These are phyloP conservation scores for Aechmea fasciata DNA, from an alignment of 176 grass and related monocot genomes.

Conservation along the genomic window DNA sequence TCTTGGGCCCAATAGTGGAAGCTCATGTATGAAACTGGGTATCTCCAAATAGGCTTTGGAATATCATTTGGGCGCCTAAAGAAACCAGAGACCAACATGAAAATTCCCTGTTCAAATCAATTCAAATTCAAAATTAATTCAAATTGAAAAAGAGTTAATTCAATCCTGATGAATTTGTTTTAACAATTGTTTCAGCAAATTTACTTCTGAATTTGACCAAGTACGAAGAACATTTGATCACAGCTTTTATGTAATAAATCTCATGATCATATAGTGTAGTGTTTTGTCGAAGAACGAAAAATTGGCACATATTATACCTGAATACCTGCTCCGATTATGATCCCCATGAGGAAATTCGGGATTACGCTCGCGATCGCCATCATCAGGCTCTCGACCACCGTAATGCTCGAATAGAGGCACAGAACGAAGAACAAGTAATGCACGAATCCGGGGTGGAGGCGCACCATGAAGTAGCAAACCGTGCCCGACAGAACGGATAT, in stretches of 20 bases:
- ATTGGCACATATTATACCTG: conserved; percentile 50
- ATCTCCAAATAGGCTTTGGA: conserved; percentile 89
- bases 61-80: conserved; percentile 94
- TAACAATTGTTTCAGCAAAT: too few species aligned
- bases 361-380: conserved; percentile 99
- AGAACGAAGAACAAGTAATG: conserved; percentile 89
- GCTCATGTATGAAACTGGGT: conserved; percentile 96
- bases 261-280: too few species aligned
- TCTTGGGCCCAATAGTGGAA: conserved; percentile 98
- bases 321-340: conserved; percentile 97
- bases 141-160: too few species aligned
- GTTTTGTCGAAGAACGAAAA: not conserved
- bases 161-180: too few species aligned
- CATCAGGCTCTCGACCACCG: conserved; percentile 95
- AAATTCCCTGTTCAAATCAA: conserved; percentile 69
- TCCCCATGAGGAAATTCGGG: conserved; percentile 99
- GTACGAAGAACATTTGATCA: too few species aligned
- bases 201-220: too few species aligned
- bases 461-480: conserved; percentile 92
- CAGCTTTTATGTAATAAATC: too few species aligned
- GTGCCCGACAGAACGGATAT: conserved; percentile 86
- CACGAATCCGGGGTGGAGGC: conserved; percentile 65
- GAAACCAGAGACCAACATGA: conserved; percentile 96
- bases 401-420: conserved; percentile 81
- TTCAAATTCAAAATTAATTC: not conserved